Evolutionary conservation across 2,329 filamentous ascomycete genomes (phyloP).

Genomic region (Parasarocladium wereldwijsianum): DNA sequence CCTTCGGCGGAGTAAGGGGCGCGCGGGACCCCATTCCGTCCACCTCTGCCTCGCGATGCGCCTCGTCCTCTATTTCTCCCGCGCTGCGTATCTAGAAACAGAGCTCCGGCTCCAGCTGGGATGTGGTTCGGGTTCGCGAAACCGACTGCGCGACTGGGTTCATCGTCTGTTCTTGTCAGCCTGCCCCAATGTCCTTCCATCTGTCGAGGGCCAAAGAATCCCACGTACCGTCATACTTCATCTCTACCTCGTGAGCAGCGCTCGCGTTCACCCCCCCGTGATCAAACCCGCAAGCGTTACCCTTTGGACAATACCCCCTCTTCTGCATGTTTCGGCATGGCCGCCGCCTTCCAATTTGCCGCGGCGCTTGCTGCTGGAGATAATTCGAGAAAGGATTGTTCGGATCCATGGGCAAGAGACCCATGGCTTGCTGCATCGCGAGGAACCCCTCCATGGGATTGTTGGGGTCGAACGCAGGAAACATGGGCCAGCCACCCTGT

Average conservation of each 20-base stretch:
- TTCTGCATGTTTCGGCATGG: slow-evolving; percentile 58
- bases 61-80: too few species aligned
- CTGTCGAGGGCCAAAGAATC: not conserved
- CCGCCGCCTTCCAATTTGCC: too few species aligned
- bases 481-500: slow-evolving; percentile 5
- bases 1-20: slow-evolving; percentile 51
- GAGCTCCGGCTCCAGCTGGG: too few species aligned
- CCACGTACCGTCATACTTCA: slow-evolving; percentile 3
- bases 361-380: too few species aligned
- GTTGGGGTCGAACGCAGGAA: slow-evolving; percentile 40
- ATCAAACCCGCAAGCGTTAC: slow-evolving; percentile 52
- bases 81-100: too few species aligned
- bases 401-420: too few species aligned
- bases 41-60: slow-evolving; percentile 15
- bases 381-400: too few species aligned
- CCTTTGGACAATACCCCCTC: slow-evolving; percentile 57
- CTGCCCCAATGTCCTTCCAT: too few species aligned
- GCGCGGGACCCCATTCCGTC: slow-evolving; percentile 21
- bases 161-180: slow-evolving; percentile 3
- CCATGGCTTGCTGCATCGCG: slow-evolving; percentile 42
- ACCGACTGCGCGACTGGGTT: not conserved
- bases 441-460: slow-evolving; percentile 48
- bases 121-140: not conserved
- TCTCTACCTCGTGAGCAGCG: not conserved
- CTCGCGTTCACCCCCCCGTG: slow-evolving; percentile 37